Conservation (phyloP, 768 basidiomycete genomes). For the Pisolithus marmoratus region DNA sequence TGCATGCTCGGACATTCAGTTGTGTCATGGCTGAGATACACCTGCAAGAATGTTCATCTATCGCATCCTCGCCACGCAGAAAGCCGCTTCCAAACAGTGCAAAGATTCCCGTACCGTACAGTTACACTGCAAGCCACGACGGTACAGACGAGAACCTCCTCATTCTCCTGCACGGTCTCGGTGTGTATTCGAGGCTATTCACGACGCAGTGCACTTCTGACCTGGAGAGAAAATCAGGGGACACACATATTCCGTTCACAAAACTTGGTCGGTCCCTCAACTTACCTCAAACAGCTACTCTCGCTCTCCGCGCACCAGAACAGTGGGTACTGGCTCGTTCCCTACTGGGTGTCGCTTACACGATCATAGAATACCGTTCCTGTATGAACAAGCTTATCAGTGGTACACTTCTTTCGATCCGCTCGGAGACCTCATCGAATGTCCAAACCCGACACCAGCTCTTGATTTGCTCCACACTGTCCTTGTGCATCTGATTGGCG, state of each 20-base stretch:
- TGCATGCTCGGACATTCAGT: neutral
- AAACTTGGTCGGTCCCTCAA: constrained; percentile 67
- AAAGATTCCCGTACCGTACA: constrained; percentile 50
- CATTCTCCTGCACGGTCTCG: constrained; percentile 81
- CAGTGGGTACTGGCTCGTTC: constrained; percentile 40
- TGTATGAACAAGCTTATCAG: constrained; percentile 75
- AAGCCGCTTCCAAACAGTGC: constrained; percentile 47
- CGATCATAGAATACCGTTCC: constrained; percentile 59
- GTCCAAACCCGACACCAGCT: constrained; percentile 69
- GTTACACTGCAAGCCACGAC: constrained; percentile 70
- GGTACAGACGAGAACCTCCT: constrained; percentile 84
- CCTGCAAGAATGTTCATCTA: constrained; percentile 10
- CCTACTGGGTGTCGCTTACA: constrained; percentile 5
- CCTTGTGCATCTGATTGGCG: constrained; percentile 49
- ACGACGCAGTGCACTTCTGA: neutral
- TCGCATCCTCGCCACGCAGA: constrained; percentile 21
- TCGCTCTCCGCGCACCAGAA: constrained; percentile 76
- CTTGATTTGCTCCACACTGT: constrained; percentile 50
- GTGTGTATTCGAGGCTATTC: constrained; percentile 35
- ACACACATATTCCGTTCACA: constrained; percentile 72
- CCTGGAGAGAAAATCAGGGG: constrained; percentile 45
- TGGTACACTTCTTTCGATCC: constrained; percentile 83
- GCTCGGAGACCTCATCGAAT: constrained; percentile 64
- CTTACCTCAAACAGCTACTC: constrained; percentile 84
- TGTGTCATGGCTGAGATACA: constrained; percentile 15